These are phyloP conservation scores for Xylaria sp. DNA, from an alignment of 2,329 filamentous ascomycete genomes.

Conservation along the genomic window DNA sequence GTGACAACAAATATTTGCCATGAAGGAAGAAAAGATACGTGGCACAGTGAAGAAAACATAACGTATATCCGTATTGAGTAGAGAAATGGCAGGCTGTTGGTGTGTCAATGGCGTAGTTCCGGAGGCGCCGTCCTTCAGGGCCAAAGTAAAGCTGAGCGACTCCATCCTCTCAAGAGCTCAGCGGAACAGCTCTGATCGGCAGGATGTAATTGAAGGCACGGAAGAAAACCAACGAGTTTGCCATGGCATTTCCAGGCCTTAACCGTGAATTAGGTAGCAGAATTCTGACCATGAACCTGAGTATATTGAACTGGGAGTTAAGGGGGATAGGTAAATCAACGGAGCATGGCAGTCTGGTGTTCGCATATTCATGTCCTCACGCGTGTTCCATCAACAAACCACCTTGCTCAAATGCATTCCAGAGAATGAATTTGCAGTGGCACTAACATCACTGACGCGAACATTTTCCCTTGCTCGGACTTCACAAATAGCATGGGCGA, in stretches of 20 bases:
- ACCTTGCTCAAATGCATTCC: constrained; percentile 12
- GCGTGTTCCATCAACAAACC: constrained; percentile 12
- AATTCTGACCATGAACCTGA: background rate
- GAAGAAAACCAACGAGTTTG: constrained; percentile 2
- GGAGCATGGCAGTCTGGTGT: no score
- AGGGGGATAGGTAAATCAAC: background rate
- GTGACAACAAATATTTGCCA: constrained; percentile 1
- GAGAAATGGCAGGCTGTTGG: constrained; percentile 17
- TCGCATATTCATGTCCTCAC: no score
- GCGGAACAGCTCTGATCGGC: background rate
- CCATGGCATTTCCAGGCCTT: constrained; percentile 11
- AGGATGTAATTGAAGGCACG: background rate
- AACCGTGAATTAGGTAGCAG: no score
- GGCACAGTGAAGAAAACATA: constrained; percentile 16
- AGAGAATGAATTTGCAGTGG: background rate
- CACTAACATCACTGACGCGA: background rate
- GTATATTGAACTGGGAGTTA: background rate
- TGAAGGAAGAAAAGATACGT: constrained; percentile 15
- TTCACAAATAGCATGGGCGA: background rate
- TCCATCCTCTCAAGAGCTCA: background rate
- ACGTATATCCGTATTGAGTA: constrained; percentile 23
- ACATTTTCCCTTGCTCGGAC: background rate
- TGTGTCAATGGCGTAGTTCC: constrained; percentile 30
- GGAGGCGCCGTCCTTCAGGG: constrained; percentile 24
- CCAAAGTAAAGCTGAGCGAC: constrained; percentile 24